phyloP scores from a whole-genome alignment of 139 green algal genomes.

The Desmodesmus armatus region DNA sequence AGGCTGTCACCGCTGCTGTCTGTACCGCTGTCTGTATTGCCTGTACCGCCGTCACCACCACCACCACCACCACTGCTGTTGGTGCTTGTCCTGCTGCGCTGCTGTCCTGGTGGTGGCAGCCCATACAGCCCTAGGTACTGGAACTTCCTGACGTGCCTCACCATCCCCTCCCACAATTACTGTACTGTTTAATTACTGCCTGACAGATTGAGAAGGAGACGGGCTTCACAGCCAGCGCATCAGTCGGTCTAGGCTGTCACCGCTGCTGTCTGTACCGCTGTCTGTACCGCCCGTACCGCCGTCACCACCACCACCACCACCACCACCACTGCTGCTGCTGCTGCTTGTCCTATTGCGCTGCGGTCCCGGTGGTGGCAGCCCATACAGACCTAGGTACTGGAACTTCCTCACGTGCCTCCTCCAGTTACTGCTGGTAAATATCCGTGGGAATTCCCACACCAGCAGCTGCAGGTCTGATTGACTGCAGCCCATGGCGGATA shows the following conservation, averaged over 20 bases:
- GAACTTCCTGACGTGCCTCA: conserved; percentile 16
- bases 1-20: too few species aligned
- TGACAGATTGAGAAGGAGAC: too few species aligned
- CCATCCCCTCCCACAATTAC: too few species aligned
- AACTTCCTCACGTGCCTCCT: conserved; percentile 15
- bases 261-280: too few species aligned
- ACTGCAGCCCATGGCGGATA: conserved; percentile 5
- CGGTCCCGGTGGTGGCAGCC: background rate
- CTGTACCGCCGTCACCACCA: background rate
- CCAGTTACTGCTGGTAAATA: conserved; percentile 15
- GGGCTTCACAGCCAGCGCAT: too few species aligned
- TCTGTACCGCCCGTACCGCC: too few species aligned
- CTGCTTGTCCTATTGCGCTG: background rate
- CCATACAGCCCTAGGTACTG: conserved; percentile 31
- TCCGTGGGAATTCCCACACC: conserved; percentile 19
- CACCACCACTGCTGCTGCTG: conserved; percentile 20
- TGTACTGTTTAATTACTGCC: too few species aligned
- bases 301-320: background rate
- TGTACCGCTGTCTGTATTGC: too few species aligned
- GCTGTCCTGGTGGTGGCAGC: background rate
- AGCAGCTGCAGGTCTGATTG: conserved; percentile 11
- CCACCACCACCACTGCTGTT: conserved; percentile 18
- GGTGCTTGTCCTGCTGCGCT: background rate
- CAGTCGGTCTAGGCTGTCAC: too few species aligned
- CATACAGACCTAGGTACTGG: conserved; percentile 25